Evolutionary conservation across 2,329 filamentous ascomycete genomes (phyloP).

Genomic region (Epichloe sibirici): DNA sequence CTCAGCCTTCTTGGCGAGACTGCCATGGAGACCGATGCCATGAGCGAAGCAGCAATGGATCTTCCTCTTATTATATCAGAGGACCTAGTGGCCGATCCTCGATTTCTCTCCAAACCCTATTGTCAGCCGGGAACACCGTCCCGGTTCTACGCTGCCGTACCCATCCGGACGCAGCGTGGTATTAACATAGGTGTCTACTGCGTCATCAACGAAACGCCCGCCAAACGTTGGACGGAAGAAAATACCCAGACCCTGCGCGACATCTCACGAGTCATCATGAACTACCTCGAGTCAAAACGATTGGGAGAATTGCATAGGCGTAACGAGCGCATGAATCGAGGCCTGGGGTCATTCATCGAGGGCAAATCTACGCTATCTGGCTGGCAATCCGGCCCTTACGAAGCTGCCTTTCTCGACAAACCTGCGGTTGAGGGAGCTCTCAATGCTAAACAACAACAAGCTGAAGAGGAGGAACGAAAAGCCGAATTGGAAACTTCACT

Average conservation of each 20-base stretch:
- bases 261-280: conserved; percentile 21
- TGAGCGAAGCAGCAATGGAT: neutral
- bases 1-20: conserved; percentile 6
- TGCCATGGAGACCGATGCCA: neutral
- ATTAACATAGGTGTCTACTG: conserved; percentile 31
- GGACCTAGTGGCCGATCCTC: conserved; percentile 20
- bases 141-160: conserved; percentile 29
- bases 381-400: conserved; percentile 9
- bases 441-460: conserved; percentile 6
- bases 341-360: conserved; percentile 24
- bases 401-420: conserved; percentile 4
- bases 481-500: neutral
- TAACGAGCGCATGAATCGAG: conserved; percentile 25
- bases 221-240: conserved; percentile 12
- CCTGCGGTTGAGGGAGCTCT: conserved; percentile 8
- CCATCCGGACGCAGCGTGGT: conserved; percentile 25
- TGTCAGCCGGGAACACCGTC: conserved; percentile 12
- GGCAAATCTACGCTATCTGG: conserved; percentile 17
- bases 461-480: neutral
- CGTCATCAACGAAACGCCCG: conserved; percentile 11
- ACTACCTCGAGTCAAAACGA: conserved; percentile 22
- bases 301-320: conserved; percentile 15
- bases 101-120: conserved; percentile 17
- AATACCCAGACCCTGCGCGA: conserved; percentile 15
- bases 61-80: conserved; percentile 22